Percentiles rank a stretch among this genome's conserved stretches.
Conservation (phyloP, 176 grass and related monocot species). For the Cenchrus americanus region DNA sequence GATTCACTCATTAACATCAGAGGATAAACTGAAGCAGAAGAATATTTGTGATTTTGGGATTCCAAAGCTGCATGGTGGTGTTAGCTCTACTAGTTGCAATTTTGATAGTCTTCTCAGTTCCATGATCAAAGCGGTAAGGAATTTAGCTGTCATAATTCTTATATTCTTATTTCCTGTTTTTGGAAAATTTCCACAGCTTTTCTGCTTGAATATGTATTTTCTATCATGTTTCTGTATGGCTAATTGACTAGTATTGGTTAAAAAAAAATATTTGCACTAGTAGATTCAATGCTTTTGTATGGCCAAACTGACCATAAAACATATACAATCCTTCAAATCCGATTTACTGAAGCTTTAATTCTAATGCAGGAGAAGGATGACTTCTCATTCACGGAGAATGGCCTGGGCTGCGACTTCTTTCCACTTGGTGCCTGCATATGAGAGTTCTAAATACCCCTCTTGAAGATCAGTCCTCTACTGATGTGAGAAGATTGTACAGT, state of each 20-base stretch:
- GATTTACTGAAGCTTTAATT: slow-evolving; percentile 23
- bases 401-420: slow-evolving; percentile 80
- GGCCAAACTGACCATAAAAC: no score
- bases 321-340: background rate
- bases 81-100: slow-evolving; percentile 64
- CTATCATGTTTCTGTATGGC: background rate
- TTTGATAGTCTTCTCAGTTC: slow-evolving; percentile 81
- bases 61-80: slow-evolving; percentile 62
- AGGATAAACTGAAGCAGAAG: slow-evolving; percentile 57
- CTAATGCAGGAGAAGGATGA: slow-evolving; percentile 76
- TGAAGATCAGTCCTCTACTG: slow-evolving; percentile 7
- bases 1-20: slow-evolving; percentile 43
- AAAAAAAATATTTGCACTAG: background rate
- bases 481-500: slow-evolving; percentile 20
- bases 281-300: background rate
- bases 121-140: slow-evolving; percentile 89
- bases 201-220: background rate
- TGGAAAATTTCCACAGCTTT: background rate
- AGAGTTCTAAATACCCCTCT: slow-evolving; percentile 30
- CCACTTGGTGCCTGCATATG: slow-evolving; percentile 89
- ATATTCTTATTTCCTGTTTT: background rate
- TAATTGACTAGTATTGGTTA: no score
- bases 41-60: slow-evolving; percentile 49
- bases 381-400: slow-evolving; percentile 56
- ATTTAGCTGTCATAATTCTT: background rate